A percentile compares a stretch with the other conserved stretches of the same genome.
These are phyloP conservation scores for Zygosaccharomyces sapae DNA, from an alignment of 1,139 yeast species.

Conservation along the genomic window DNA sequence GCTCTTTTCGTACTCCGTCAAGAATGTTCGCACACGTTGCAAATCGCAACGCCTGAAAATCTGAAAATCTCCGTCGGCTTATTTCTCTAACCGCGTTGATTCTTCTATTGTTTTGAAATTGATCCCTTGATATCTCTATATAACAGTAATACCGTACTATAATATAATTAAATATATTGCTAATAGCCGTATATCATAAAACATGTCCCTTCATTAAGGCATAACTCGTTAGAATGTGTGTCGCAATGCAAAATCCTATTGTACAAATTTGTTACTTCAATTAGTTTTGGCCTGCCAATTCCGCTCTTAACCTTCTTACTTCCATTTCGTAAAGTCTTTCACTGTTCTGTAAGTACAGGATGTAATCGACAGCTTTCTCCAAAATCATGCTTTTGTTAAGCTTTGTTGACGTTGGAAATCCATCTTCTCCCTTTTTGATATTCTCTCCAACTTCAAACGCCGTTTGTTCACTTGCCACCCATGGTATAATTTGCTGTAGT, in stretches of 20 bases:
- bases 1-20: too few relatives aligned
- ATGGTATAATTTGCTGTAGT: slow-evolving; percentile 59
- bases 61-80: too few relatives aligned
- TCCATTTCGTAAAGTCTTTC: slow-evolving; percentile 38
- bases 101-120: too few relatives aligned
- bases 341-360: slow-evolving; percentile 47
- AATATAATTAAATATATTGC: too few relatives aligned
- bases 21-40: too few relatives aligned
- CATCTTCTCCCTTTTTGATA: slow-evolving; percentile 13
- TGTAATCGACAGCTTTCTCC: slow-evolving; percentile 62
- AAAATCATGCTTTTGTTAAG: slow-evolving; percentile 61
- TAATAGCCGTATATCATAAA: slow-evolving; percentile 5
- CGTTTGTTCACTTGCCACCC: slow-evolving; percentile 55
- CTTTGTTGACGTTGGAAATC: slow-evolving; percentile 33
- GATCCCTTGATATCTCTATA: too few relatives aligned
- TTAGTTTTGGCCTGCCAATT: slow-evolving; percentile 22
- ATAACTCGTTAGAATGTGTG: background rate
- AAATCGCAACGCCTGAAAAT: too few relatives aligned
- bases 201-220: slow-evolving; percentile 1
- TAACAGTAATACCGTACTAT: too few relatives aligned
- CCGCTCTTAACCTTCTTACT: slow-evolving; percentile 34
- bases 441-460: slow-evolving; percentile 50
- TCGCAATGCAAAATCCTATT: background rate
- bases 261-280: background rate
- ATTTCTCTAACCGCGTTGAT: too few relatives aligned